Percentiles rank a stretch among this genome's conserved stretches.
Conservation (phyloP, 306 rosid species). For the Rosa multiflora region DNA sequence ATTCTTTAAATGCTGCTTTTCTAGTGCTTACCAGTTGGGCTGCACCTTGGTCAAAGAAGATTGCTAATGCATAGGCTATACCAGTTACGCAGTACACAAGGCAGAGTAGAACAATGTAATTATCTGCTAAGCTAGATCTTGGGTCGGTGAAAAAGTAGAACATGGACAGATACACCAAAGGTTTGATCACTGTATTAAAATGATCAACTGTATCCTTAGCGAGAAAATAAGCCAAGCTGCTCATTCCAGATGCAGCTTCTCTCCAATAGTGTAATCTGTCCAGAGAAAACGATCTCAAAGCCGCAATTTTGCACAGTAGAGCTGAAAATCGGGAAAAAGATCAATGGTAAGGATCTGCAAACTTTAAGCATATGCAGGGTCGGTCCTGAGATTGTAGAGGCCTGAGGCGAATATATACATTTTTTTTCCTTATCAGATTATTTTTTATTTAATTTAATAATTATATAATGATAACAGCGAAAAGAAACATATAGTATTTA, state of each 20-base stretch:
- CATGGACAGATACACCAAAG: constrained; percentile 89
- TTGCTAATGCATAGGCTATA: constrained; percentile 78
- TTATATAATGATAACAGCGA: too few species aligned
- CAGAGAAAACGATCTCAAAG: constrained; percentile 84
- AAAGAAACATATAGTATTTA: too few species aligned
- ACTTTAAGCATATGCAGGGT: constrained; percentile 10
- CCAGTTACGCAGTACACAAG: constrained; percentile 96
- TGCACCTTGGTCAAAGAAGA: constrained; percentile 80
- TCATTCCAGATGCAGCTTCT: constrained; percentile 89
- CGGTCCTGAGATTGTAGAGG: too few species aligned
- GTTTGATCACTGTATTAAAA: constrained; percentile 76
- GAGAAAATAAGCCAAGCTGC: constrained; percentile 95
- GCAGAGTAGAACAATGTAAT: constrained; percentile 66
- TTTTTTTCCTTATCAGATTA: too few species aligned
- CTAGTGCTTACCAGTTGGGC: constrained; percentile 77
- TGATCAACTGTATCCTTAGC: constrained; percentile 87
- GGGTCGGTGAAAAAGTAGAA: constrained; percentile 88
- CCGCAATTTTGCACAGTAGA: constrained; percentile 89
- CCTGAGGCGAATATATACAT: too few species aligned
- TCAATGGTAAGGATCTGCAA: constrained; percentile 12
- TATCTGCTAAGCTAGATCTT: constrained; percentile 73
- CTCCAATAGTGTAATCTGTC: constrained; percentile 83
- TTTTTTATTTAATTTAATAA: too few species aligned
- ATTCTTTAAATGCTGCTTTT: background rate
- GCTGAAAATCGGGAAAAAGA: constrained; percentile 45